These are phyloP conservation scores for Moesziomyces sp. DNA, from an alignment of 1,284 basidiomycete species.

Conservation along the genomic window DNA sequence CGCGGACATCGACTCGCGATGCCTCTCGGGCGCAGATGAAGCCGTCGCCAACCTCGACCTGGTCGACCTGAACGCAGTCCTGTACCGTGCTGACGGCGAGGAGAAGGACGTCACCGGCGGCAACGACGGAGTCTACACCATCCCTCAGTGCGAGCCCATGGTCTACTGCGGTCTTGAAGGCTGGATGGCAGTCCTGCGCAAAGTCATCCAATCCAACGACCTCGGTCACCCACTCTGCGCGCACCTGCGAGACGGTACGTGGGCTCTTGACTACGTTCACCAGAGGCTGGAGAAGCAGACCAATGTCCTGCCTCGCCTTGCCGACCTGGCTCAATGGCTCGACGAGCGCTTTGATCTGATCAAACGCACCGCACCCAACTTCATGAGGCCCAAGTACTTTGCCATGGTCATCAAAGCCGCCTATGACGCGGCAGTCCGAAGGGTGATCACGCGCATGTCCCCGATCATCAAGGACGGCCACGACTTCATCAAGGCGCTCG, in stretches of 20 bases:
- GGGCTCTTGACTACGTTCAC: constrained; percentile 62
- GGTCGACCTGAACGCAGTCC: constrained; percentile 58
- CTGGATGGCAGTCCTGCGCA: constrained; percentile 54
- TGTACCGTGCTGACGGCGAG: constrained; percentile 63
- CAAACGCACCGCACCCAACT: constrained; percentile 52
- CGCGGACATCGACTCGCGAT: constrained; percentile 50
- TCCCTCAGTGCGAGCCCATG: constrained; percentile 41
- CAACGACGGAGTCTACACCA: constrained; percentile 54
- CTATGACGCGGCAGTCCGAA: constrained; percentile 53
- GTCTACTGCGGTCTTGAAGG: constrained; percentile 64
- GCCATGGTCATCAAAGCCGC: constrained; percentile 57
- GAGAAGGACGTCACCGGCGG: constrained; percentile 61
- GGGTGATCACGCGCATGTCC: constrained; percentile 55
- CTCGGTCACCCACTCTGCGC: constrained; percentile 61
- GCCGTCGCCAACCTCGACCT: constrained; percentile 55
- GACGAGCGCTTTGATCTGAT: constrained; percentile 59
- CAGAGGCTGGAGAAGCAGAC: constrained; percentile 74
- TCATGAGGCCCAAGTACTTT: constrained; percentile 65
- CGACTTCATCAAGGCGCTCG: constrained; percentile 59
- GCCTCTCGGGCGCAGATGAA: constrained; percentile 51
- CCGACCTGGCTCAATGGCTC: constrained; percentile 53
- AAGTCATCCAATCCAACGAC: constrained; percentile 55
- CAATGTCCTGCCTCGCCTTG: constrained; percentile 48
- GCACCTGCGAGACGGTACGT: constrained; percentile 58
- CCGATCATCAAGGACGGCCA: constrained; percentile 54